Base-by-base conservation (phyloP, 2,329 filamentous ascomycete genomes). In the Colletotrichum musicola region DNA sequence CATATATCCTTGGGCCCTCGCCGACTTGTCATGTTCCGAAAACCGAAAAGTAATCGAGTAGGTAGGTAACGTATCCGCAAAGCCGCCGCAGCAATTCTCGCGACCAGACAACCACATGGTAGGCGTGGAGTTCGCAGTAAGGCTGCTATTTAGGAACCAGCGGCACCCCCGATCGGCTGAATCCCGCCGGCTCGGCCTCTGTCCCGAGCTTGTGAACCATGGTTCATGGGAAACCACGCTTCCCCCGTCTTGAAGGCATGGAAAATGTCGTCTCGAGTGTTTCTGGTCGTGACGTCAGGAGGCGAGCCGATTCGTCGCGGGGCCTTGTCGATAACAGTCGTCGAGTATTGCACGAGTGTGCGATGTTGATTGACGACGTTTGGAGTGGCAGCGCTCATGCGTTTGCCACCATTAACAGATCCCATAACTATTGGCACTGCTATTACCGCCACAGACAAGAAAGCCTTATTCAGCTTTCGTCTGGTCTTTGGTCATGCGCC, bases 121-220 rank as follows among this genome's bases (percentile, higher is more conserved):
- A 25, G 22, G 4, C 22, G 22, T 25, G 22, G 22, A 25, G 22
- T 4, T 25, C 4, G n/a, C 4, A 25, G 4, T 4, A 35, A 35
- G 30, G 30, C 6, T 35, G 30, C 30, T 35, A 35, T 35, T 35
- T 35, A 4, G 30, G 30, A 56, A 50, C 42, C 49, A 20, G 27
- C 63, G 57, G 38, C 49, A 66, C 30, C 63, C 63, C 30, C 57
- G 42, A 50, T 42, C 35, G n/a, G 30, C 4, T 20, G 13, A 20
- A 47, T 22, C 16, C 30, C 61, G 49, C 42, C 57, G 38, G 57
- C 49, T 50, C 63, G 18, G 13, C 57, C 25, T 30, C 58, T 9
- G 63, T 38, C 58, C 57, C 30, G 30, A 56, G 63, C 63, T 47
- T 30, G 25, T n/a, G 30, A 35, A 7, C 30, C 30, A 10, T 35